Base-by-base conservation (phyloP, 805 yeast genomes). In the Starmerella floricola region DNA sequence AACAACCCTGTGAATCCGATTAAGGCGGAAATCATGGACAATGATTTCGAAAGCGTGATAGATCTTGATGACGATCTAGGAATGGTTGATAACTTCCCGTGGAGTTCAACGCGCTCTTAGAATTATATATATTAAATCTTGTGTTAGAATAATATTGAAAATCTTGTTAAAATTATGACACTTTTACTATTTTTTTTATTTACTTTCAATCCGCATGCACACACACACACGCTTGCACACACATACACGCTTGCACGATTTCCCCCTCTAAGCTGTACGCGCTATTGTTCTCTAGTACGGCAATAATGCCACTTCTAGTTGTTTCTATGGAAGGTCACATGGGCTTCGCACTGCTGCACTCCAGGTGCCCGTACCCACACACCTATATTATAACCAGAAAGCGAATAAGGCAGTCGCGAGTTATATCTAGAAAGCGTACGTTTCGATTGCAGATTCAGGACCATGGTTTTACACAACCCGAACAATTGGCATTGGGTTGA, bases 401-500 rank as follows among this genome's bases (percentile, higher is more conserved):
- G 26, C 8, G 16, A 4, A 11, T 20, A 11, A 32, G 26, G 31
- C 35, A 8, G 5, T 13, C 13, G 5, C 20, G 17, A 13, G 17
- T 12, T 13, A 29, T 29, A 8, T 26, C 10, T 26, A 26, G 29
- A 26, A 10, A 26, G 10, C 12, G 29, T 11, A 11, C 10, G 29
- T 11, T 26, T n/a, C n/a, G n/a, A n/a, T n/a, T n/a, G n/a, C n/a
- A n/a, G n/a, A n/a, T n/a, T n/a, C n/a, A n/a, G n/a, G n/a, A n/a
- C n/a, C n/a, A 88, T 88, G 96, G 96, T 83, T 31, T 87, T 91
- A 26, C 80, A 85, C 64, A 91, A 88, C 71, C 97, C 97, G 31
- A 91, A 91, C 63, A 88, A 88, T 66, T 88, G 98, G 98, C 98
- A 91, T 70, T 91, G 97, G 97, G 96, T 87, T 49, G 96, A 88